Conservation (phyloP, 345 rosid genomes). For the Syzygium oleosum region DNA sequence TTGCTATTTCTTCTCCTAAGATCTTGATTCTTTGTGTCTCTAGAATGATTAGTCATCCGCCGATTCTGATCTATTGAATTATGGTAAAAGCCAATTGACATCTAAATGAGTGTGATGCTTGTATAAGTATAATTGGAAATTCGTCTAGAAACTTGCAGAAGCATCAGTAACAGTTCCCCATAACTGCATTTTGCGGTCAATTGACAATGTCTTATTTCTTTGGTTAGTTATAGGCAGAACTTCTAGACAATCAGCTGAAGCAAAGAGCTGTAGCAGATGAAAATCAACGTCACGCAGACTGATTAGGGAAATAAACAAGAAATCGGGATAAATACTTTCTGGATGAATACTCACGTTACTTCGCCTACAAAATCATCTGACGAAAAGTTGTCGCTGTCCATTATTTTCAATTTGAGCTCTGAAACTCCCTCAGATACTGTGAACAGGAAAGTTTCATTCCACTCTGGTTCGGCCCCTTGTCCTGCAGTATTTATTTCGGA, state of each 20-base stretch:
- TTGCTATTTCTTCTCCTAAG: not conserved
- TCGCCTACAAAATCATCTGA: constrained; percentile 66
- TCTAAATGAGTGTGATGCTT: not conserved
- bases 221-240: not conserved
- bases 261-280: not conserved
- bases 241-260: not conserved
- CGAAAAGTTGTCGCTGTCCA: constrained; percentile 56
- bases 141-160: not conserved
- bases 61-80: not conserved
- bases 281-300: not conserved
- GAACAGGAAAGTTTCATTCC: constrained; percentile 81
- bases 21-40: not conserved
- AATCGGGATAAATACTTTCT: not conserved
- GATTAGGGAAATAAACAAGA: not conserved
- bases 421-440: constrained; percentile 37
- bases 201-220: not conserved
- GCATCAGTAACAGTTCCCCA: not conserved
- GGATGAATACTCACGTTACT: constrained; percentile 37
- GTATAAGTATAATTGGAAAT: not conserved
- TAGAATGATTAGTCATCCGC: not conserved
- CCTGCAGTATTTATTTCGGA: constrained; percentile 18
- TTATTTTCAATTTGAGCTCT: constrained; percentile 44
- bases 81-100: not conserved
- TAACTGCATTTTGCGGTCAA: not conserved
- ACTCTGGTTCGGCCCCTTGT: constrained; percentile 52